Evolutionary conservation across 2,329 filamentous ascomycete species (phyloP), one percentile per base, ranked within the genome.

Genomic region (Phaeosphaeria sp.): DNA sequence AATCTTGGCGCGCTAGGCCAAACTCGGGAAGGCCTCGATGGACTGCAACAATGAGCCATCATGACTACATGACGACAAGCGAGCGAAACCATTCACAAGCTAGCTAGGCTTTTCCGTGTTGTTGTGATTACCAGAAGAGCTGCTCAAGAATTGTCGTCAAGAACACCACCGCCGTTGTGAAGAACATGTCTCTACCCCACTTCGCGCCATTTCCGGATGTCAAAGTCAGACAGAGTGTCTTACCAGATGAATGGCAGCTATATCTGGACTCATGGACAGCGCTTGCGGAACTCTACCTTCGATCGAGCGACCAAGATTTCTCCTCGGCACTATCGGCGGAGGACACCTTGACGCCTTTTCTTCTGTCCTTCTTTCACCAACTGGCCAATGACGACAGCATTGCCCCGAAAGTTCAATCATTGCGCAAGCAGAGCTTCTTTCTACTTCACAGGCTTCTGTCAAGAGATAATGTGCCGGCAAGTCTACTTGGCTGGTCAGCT

Each of bases 141-240:
- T 6, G 13, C 3, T 36, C 30, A 3, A 36, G 5, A 6, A 36
- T 36, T 15, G 30, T 36, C 13, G 30, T 36, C 30, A 36, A 13
- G 9, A 10, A 39, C 30, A 9, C 47, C 30, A 39, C 30, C 36
- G 23, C 13, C 22, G 46, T 39, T 13, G 3, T 10, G 22, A 21
- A 20, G 21, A 41, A 50, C 33, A 50, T 82, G 76, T 72, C 79
- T 53, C 79, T 93, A 49, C 92, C 92, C 43, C 84, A 88, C 33
- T 84, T 97, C 77, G 92, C 90, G 56, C 86, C 90, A 20, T 93
- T 95, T 68, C 94, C 93, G 18, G 84, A 89, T 60, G 80, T 85
- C 33, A 80, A 82, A 54, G 87, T 92, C 80, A 87, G 88, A 70
- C 84, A 85, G 64, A 84, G 85, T 65, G 84, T 97, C 58, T 81